phyloP scores from a whole-genome alignment of 441 rosid genomes.

The Populus hybrid region DNA sequence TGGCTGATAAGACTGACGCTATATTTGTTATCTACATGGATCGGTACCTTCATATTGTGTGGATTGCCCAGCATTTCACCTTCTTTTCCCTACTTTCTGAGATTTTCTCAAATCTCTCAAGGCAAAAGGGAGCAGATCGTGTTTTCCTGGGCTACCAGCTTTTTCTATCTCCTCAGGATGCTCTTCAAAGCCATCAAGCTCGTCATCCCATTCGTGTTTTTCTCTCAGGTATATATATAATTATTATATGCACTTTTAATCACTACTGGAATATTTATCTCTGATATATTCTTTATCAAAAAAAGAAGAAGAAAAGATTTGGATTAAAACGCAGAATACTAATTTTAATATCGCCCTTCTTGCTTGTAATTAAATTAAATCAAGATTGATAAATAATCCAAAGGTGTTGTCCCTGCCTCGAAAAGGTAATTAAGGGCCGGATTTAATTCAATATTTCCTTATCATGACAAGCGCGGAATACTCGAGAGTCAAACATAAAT shows the following conservation, averaged over 20 bases:
- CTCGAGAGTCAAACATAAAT: too few species aligned
- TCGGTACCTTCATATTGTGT: constrained; percentile 62
- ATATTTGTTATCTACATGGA: constrained; percentile 60
- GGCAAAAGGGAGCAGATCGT: constrained; percentile 44
- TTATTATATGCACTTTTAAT: not conserved
- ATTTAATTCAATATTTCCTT: too few species aligned
- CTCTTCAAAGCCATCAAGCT: constrained; percentile 55
- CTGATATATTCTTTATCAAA: not conserved
- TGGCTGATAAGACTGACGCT: constrained; percentile 46
- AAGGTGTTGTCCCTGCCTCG: too few species aligned
- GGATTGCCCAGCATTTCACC: constrained; percentile 46
- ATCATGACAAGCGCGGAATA: too few species aligned
- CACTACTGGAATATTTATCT: not conserved
- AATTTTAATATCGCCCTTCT: too few species aligned
- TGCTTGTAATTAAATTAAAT: too few species aligned
- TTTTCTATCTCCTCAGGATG: constrained; percentile 44
- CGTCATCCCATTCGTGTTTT: constrained; percentile 53
- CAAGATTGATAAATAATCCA: too few species aligned
- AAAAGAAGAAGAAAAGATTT: not conserved
- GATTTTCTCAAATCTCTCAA: constrained; percentile 43
- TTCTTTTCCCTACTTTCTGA: constrained; percentile 45
- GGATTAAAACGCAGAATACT: too few species aligned
- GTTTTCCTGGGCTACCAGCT: constrained; percentile 54
- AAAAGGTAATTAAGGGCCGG: too few species aligned
- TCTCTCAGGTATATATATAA: constrained; percentile 51